Base-by-base conservation (phyloP, 257 asterid genomes). In the Sherardia arvensis region DNA sequence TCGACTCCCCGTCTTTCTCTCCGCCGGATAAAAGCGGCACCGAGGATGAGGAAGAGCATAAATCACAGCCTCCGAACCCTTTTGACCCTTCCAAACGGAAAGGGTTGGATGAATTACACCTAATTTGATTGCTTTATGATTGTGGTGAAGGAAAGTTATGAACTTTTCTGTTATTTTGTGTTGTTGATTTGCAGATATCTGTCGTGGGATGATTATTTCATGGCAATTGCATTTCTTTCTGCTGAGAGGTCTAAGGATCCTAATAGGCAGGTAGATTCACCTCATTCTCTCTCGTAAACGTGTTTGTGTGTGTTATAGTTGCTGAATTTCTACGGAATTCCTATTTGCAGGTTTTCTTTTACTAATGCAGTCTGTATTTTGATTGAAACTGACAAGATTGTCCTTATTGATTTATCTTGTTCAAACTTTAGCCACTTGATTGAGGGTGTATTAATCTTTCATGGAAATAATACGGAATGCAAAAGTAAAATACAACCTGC, bases 211-310 rank as follows among this genome's bases (percentile, higher is more conserved):
- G 97, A 87, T 76, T 90, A 90, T 70, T 90, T 90, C 69, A 90
- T 87, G 96, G 95, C 97, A 18, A 82, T 90, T 71, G 96, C 97
- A 54, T 87, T 90, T 83, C 81, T 90, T 47, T 90, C 97, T 1
- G 96, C 97, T 32, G 87, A 90, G 76, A 80, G 97, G 66, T 90
- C 97, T 55, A 90, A 90, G 77, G 97, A 90, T 82, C 97, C 97
- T 61, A 87, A 90, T 77, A 82, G 97, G 77, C 96, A 90, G 97
- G 97, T 85, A 72, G 25, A 20, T 14, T 57, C 40, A 57, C 28
- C 61, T 14, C 36, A 10, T 17, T 23, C 26, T 30, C n/a, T 58
- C 20, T 29, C 34, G 18, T 27, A 0, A 28, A 29, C 15, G 25
- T 58, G 48, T 1, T 25, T 53, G 30, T 11, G 21, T 21, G 26